phyloP scores from a whole-genome alignment of 768 basidiomycete species.

The Pholiota molesta region DNA sequence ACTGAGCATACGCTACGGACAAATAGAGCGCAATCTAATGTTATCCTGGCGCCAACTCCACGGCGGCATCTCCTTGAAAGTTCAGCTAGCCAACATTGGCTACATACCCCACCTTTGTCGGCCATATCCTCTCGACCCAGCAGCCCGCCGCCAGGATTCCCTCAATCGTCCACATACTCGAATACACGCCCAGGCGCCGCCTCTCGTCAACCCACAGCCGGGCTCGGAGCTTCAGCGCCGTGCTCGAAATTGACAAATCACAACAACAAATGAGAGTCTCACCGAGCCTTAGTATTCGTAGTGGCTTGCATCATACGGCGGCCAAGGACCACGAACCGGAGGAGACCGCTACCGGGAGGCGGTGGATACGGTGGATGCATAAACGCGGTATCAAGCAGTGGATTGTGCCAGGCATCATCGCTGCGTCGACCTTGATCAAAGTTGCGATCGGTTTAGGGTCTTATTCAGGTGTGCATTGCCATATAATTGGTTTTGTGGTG shows the following conservation, averaged over 20 bases:
- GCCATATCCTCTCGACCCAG: slow-evolving; percentile 46
- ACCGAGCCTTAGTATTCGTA: slow-evolving; percentile 15
- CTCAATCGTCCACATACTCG: slow-evolving; percentile 1
- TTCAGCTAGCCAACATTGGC: slow-evolving; percentile 63
- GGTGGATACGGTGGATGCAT: slow-evolving; percentile 85
- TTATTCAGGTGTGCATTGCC: slow-evolving; percentile 70
- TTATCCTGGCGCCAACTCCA: slow-evolving; percentile 69
- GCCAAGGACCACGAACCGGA: slow-evolving; percentile 27
- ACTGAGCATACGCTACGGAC: neutral
- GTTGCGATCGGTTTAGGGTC: slow-evolving; percentile 73
- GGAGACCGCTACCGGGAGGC: slow-evolving; percentile 47
- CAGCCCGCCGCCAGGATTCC: slow-evolving; percentile 11
- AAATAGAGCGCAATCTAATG: slow-evolving; percentile 16
- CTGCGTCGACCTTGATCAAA: slow-evolving; percentile 60
- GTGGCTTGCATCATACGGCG: slow-evolving; percentile 8
- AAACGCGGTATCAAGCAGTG: slow-evolving; percentile 59
- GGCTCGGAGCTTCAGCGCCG: slow-evolving; percentile 45
- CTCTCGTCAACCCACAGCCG: slow-evolving; percentile 9
- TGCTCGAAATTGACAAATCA: slow-evolving; percentile 38
- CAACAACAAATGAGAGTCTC: slow-evolving; percentile 12
- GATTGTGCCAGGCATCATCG: slow-evolving; percentile 61
- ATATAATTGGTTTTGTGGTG: neutral
- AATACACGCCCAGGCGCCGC: slow-evolving; percentile 4
- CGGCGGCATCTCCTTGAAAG: slow-evolving; percentile 65
- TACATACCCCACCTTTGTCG: slow-evolving; percentile 50